Percentiles rank a stretch among this genome's conserved stretches.
phyloP scores from a whole-genome alignment of 345 rosid species.

The Citrus medica region DNA sequence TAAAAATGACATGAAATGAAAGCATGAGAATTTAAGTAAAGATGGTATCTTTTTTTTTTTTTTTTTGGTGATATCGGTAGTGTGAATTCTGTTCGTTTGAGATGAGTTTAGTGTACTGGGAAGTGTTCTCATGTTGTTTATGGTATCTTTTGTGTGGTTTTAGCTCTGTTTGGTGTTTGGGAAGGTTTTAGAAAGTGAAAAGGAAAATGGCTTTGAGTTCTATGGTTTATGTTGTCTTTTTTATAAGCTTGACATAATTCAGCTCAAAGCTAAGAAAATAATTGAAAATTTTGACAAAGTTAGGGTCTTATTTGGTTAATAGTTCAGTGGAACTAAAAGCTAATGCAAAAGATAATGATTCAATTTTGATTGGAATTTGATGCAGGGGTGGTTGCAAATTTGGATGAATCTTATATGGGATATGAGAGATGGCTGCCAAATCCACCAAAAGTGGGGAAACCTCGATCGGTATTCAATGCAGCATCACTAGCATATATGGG shows the following conservation, averaged over 20 bases:
- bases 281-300: background rate
- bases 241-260: background rate
- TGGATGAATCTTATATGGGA: conserved; percentile 49
- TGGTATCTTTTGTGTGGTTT: background rate
- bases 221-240: background rate
- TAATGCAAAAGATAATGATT: background rate
- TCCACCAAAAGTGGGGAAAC: conserved; percentile 67
- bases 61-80: background rate
- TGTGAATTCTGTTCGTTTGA: background rate
- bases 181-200: background rate
- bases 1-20: background rate
- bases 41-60: no score
- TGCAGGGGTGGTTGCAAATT: conserved; percentile 20
- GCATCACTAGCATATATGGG: conserved; percentile 49
- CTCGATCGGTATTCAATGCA: conserved; percentile 49
- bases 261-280: background rate
- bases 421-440: conserved; percentile 58
- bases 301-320: background rate
- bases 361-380: background rate
- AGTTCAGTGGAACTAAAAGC: background rate
- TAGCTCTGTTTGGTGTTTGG: background rate
- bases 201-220: background rate
- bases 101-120: background rate
- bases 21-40: background rate
- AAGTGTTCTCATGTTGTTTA: background rate